Base-by-base conservation (phyloP, 2,329 filamentous ascomycete species). In the Tolypocladium amazonense region DNA sequence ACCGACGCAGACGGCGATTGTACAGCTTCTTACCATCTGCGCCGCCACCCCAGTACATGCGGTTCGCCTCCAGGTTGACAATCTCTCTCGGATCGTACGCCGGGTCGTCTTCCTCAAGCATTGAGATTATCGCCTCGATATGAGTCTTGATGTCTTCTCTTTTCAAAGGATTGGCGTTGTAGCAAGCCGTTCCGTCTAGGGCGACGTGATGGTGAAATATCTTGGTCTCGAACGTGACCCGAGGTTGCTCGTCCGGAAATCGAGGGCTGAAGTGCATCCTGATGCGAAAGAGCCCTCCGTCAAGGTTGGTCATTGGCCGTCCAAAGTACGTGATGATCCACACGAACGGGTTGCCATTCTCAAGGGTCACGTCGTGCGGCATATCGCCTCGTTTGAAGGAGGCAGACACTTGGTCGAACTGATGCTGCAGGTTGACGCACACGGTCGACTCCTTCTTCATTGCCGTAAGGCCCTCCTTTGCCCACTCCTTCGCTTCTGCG, bases 261-360 rank as follows among this genome's bases (percentile, higher is more conserved):
- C 85, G 83, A 7, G 90, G 87, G 67, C 91, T 96, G 67, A 97
- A 87, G 67, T 80, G 80, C 59, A 97, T 79, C 67, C 81, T 88
- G 71, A 97, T 88, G 62, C 84, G 85, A 76, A 97, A 93, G 62
- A 97, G 82, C 2, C 93, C 92, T 20, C 92, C 93, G 66, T 97
- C 93, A 2, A 97, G 83, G 65, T 96, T 92, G 7, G 92, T 96
- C 88, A 94, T 95, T 0, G 92, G 90, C 59, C 88, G 84, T 33
- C 94, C 94, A 70, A 97, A 95, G 71, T 96, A 92, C 1, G 90
- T 94, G 61, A 97, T 72, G 25, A 82, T 74, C 94, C 94, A 97
- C 25, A 93, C 80, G 69, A 97, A 97, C 0, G 93, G 92, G 67
- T 97, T 97, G 45, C 81, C 83, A 64, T 94, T 81, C 37, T 89